A percentile compares a stretch with the other conserved stretches of the same genome.
These are phyloP conservation scores for Termitomyces sp. DNA, from an alignment of 1,284 basidiomycete species.

Conservation along the genomic window DNA sequence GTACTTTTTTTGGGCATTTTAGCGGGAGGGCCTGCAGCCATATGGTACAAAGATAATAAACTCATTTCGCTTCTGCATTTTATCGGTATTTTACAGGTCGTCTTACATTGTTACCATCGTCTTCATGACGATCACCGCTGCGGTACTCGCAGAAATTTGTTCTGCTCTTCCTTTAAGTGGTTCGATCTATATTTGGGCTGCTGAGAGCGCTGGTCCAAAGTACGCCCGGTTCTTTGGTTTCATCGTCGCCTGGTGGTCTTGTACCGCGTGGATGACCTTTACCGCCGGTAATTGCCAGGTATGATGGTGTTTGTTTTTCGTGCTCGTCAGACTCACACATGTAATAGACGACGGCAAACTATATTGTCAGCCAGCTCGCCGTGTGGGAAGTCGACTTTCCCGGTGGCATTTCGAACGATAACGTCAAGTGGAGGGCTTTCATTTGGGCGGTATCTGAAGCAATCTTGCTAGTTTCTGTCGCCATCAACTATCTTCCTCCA, in stretches of 20 bases:
- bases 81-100: slow-evolving; percentile 47
- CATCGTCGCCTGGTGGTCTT: slow-evolving; percentile 85
- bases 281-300: slow-evolving; percentile 80
- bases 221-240: slow-evolving; percentile 82
- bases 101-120: slow-evolving; percentile 75
- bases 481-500: slow-evolving; percentile 80
- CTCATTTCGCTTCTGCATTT: neutral
- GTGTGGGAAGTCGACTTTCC: slow-evolving; percentile 78
- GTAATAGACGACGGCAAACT: slow-evolving; percentile 76
- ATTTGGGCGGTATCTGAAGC: slow-evolving; percentile 78
- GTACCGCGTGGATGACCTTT: slow-evolving; percentile 89
- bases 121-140: slow-evolving; percentile 82
- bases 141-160: slow-evolving; percentile 81
- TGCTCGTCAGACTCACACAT: slow-evolving; percentile 2
- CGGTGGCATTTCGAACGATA: slow-evolving; percentile 63
- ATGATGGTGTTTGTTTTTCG: slow-evolving; percentile 12
- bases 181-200: slow-evolving; percentile 88
- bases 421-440: slow-evolving; percentile 78
- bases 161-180: slow-evolving; percentile 81
- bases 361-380: slow-evolving; percentile 74
- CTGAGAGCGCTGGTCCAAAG: slow-evolving; percentile 80
- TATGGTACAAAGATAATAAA: slow-evolving; percentile 46
- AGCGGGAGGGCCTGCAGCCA: slow-evolving; percentile 80
- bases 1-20: slow-evolving; percentile 76
- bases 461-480: slow-evolving; percentile 61